Evolutionary conservation across 176 grass and related monocot species (phyloP), one percentile per base, ranked within the genome.

Genomic region (Bothriochloa decipiens): DNA sequence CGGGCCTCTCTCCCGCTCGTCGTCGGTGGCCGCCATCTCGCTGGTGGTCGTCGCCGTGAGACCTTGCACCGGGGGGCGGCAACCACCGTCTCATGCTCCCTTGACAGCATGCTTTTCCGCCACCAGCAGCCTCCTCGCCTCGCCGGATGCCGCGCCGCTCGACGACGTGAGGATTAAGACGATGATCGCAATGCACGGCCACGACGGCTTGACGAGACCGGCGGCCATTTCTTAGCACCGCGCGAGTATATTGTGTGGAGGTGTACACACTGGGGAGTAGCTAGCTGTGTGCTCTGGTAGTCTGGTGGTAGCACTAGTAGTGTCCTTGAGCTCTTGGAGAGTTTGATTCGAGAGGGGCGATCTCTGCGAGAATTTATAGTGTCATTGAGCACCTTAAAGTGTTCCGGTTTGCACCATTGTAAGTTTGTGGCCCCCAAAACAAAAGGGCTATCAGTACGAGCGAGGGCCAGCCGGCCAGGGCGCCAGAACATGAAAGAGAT

Each of bases 1-100:
- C 94, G 1, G 87, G 72, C n/a, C n/a, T n/a, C n/a, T n/a, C n/a
- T n/a, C n/a, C 25, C 89, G 79, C 32, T 89, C 90, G 45, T 91
- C 86, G 13, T 50, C 77, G 37, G 41, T 43, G 1, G 65, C 77
- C 25, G 80, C 75, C 53, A 76, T 86, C 69, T 70, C 76, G 43
- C 49, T 55, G 5, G 40, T 9, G 40, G 32, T 84, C 26, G 65
- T 7, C 28, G 52, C 62, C 43, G 42, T 16, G 63, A 78, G 15
- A 40, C 23, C 83, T 41, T 68, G 68, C 39, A 57, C 32, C 7
- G 22, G 41, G 0, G 64, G 50, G 6, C 1, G 60, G 52, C 77
- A 81, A 10, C 83, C 63, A 1, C 50, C 33, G 17, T 6, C 1
- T 72, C 83, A 85, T 23, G 77, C 28, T 18, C 76, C 72, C 13